Base-by-base conservation (phyloP, 352 stramenopile species). In the Phytophthora megakarya region DNA sequence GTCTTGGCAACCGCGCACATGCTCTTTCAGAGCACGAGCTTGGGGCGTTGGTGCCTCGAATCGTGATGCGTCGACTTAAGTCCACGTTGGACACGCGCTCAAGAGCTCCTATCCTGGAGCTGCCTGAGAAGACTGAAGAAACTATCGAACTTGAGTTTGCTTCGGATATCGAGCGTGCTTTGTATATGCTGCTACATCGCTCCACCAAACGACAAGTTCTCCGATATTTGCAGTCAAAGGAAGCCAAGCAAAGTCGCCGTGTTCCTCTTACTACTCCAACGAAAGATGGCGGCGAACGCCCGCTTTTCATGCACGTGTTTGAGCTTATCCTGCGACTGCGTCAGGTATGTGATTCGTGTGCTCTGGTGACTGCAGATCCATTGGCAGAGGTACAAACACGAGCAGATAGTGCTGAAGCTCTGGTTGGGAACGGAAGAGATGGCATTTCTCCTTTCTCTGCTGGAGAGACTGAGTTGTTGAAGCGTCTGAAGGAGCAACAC, bases 11-110 rank as follows among this genome's bases (percentile, higher is more conserved):
- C n/a, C 70, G 57, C 28, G 64, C 81, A 2, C 86, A 89, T 25
- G 68, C 84, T 57, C 72, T 79, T 23, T 76, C 78, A 13, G 79
- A 91, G 35, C 46, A 61, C 0, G 81, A 96, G 28, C 75, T 97
- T 35, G 69, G 88, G 26, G 78, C 84, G 18, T 59, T 96, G 1
- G 73, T 98, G 35, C 79, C 78, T 8, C 81, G 79, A 23, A 58
- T 97, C 18, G 89, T 95, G 54, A 79, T 98, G 54, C 85, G 90
- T 7, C 78, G 93, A 15, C 78, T 90, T 2, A 98, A 98, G 61
- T 78, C 80, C 0, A 82, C 78, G 3, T 62, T 94, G 11, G 75
- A 88, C 28, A 62, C 52, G 1, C 42, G 50, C 12, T 84, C 79
- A 0, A 72, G 73, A 39, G 76, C 79, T 35, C 83, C 80, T 38